Evolutionary conservation across 768 basidiomycete genomes (phyloP), one percentile per base, ranked within the genome.

Genomic region (Baorangia bicolor): DNA sequence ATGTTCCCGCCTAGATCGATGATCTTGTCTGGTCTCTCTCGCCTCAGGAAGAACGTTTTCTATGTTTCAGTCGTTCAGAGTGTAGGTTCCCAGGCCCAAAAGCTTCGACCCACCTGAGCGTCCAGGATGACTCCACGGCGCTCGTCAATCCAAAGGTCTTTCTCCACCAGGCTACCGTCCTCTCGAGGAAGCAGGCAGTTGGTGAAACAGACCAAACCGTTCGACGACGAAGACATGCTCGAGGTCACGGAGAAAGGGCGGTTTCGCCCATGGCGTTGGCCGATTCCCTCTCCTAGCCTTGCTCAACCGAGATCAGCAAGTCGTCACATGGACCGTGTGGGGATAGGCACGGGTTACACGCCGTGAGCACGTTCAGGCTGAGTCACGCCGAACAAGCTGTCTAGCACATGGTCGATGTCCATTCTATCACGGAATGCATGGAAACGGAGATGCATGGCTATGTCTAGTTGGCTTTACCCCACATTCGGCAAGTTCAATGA

Each of bases 111-210:
- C 52, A 85, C 89, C 76, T 91, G 88, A 13, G 90, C 80, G 71
- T 92, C 85, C 37, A 94, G 70, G 57, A 94, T 86, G 55, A 84
- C 74, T 0, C 93, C 93, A 23, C 82, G 78, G 6, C 75, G 74
- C 64, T 88, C 81, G 67, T 94, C 90, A 55, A 94, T 81, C 91
- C 90, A 93, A 20, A 94, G 75, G 64, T 93, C 90, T 63, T 84
- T 82, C 67, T 86, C 77, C 34, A 87, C 70, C 18, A 94, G 77
- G 48, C 77, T 82, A 18, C 92, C 92, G 65, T 94, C 90, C 68
- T 94, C 91, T 52, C 79, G 81, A 1, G 88, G 85, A 25, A 95
- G 77, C 53, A 88, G 71, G 62, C 92, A 92, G 71, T 94, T 94
- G 37, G 92, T 94, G 73, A 94, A 92, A 73, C 92, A 90, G 48